Percentiles rank a stretch among this genome's conserved stretches.
These are phyloP conservation scores for Cochlearia excelsa DNA, from an alignment of 345 rosid species.

Conservation along the genomic window DNA sequence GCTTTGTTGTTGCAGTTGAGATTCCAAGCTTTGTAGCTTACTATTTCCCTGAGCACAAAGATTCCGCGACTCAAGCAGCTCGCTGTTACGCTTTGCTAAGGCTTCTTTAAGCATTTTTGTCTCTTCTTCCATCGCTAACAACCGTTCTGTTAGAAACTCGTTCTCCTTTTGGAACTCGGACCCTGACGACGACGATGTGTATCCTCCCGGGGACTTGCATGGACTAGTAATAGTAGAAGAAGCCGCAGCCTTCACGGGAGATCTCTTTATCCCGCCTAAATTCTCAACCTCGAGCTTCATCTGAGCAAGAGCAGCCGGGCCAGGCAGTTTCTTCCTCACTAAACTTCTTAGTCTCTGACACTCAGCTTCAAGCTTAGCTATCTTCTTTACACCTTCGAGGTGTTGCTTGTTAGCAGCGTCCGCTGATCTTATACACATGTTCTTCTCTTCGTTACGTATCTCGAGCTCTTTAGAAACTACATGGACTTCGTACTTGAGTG, in stretches of 20 bases:
- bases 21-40: conserved; percentile 75
- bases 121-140: conserved; percentile 88
- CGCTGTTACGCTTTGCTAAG: conserved; percentile 82
- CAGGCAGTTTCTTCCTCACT: conserved; percentile 92
- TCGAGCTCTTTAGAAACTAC: conserved; percentile 78
- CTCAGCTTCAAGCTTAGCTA: conserved; percentile 87
- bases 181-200: conserved; percentile 33
- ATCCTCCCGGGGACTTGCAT: conserved; percentile 45
- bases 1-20: conserved; percentile 47
- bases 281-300: conserved; percentile 97
- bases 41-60: conserved; percentile 72
- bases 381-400: conserved; percentile 82
- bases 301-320: conserved; percentile 97
- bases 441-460: conserved; percentile 92
- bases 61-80: conserved; percentile 81
- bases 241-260: conserved; percentile 50
- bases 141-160: conserved; percentile 72
- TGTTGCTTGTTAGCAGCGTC: conserved; percentile 91
- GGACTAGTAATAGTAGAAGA: conserved; percentile 37
- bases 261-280: conserved; percentile 66
- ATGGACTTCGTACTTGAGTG: conserved; percentile 80
- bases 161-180: conserved; percentile 72
- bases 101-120: conserved; percentile 98
- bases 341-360: conserved; percentile 91
- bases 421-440: conserved; percentile 88